Conservation (phyloP, 176 grass and related monocot genomes). For the Zea luxurians region DNA sequence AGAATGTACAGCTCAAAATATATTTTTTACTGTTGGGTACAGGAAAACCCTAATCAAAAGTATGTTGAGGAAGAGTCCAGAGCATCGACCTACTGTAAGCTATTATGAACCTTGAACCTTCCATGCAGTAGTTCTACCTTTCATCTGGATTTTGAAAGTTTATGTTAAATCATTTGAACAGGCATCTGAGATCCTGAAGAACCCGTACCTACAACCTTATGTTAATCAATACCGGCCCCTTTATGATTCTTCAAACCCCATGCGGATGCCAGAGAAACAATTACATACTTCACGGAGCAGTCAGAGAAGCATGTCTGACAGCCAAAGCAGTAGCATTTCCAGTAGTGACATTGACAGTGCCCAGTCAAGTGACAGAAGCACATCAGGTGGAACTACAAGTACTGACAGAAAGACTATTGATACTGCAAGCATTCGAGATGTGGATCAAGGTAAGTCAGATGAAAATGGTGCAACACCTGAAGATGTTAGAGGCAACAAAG, state of each 20-base stretch:
- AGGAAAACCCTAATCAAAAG: conserved; percentile 94
- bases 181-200: conserved; percentile 88
- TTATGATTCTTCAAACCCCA: conserved; percentile 46
- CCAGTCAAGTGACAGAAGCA: conserved; percentile 61
- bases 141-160: conserved; percentile 31
- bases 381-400: conserved; percentile 42
- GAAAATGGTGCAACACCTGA: conserved; percentile 33
- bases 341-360: conserved; percentile 79
- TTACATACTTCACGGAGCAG: conserved; percentile 37
- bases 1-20: not conserved
- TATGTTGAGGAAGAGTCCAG: conserved; percentile 97
- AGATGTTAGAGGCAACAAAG: conserved; percentile 51
- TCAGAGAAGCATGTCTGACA: conserved; percentile 72
- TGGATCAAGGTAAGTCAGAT: conserved; percentile 20
- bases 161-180: conserved; percentile 43
- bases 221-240: conserved; percentile 66
- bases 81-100: conserved; percentile 92
- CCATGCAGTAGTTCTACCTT: conserved; percentile 14
- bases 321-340: conserved; percentile 81
- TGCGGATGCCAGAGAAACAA: conserved; percentile 51
- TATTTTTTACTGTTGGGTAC: conserved; percentile 31
- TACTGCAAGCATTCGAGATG: conserved; percentile 37
- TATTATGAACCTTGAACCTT: conserved; percentile 32
- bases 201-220: conserved; percentile 75
- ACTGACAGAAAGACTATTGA: conserved; percentile 45